Evolutionary conservation across 805 yeast species (phyloP).

Genomic region (Alloascoidea africana): DNA sequence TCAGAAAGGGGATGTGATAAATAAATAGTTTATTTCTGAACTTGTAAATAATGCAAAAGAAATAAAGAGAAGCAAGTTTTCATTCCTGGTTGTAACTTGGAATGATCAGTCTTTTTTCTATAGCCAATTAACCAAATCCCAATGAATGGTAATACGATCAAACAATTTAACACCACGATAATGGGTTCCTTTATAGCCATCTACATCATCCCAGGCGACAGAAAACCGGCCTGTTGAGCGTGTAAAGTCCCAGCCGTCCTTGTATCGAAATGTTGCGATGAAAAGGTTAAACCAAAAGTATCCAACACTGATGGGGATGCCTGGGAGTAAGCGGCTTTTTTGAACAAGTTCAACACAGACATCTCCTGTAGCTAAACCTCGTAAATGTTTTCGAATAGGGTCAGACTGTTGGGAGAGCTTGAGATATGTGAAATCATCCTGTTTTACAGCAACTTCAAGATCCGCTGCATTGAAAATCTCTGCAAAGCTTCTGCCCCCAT

Average conservation of each 20-base stretch:
- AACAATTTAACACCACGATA: slow-evolving; percentile 37
- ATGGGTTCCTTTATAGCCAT: slow-evolving; percentile 52
- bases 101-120: no score
- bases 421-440: no score
- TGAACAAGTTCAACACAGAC: background rate
- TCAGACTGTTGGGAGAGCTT: background rate
- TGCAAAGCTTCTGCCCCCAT: background rate
- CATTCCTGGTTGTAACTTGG: no score
- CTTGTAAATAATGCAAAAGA: no score
- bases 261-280: slow-evolving; percentile 22
- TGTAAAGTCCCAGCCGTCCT: slow-evolving; percentile 7
- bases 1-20: slow-evolving; percentile 41
- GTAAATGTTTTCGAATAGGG: no score
- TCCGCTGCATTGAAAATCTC: background rate
- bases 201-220: slow-evolving; percentile 35
- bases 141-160: slow-evolving; percentile 28
- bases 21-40: no score
- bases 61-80: no score
- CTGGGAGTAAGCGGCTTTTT: no score
- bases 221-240: slow-evolving; percentile 9
- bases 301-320: background rate
- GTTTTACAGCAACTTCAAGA: background rate
- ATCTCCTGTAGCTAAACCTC: background rate
- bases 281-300: slow-evolving; percentile 28
- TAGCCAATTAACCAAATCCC: slow-evolving; percentile 14